Base-by-base conservation (phyloP, 805 yeast genomes). In the Kregervanrija fluxuum region DNA sequence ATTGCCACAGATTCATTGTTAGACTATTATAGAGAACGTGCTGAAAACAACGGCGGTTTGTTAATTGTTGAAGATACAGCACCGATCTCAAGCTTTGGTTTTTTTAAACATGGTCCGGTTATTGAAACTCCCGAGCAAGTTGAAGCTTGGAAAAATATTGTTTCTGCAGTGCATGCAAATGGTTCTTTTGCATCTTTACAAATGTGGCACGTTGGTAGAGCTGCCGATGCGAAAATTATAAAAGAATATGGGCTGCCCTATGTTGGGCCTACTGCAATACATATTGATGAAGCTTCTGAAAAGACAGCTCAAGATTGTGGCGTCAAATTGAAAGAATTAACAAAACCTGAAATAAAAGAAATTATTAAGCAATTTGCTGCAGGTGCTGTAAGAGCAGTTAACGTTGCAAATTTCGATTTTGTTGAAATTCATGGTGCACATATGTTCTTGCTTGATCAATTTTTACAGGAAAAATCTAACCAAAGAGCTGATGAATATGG, bases 21-120 rank as follows among this genome's bases (percentile, higher is more conserved):
- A 12, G 65, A 71, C 47, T 79, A 81, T 59, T 83, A 83, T 54
- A 66, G 56, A 28, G 77, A 78, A 52, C 68, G 86, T 52, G 71
- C 86, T 0, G 55, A 64, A 39, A 61, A 64, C 45, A 74, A 75
- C 13, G 88, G 88, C 13, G 72, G 85, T n/a, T 60, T 83, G 48
- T 49, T 81, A 31, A 72, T 79, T 51, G 64, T 82, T 8, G 89
- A 82, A 57, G 87, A 79, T 11, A 72, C 82, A 1, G 69, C 68
- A 52, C 69, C 70, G 11, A 62, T 77, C 11, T 54, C 63, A 1
- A 44, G 59, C 66, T 67, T 67, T 55, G 64, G 80, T 40, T 66
- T 74, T 16, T 68, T 65, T 47, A 59, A 57, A n/a, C 34, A 42
- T 22, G 73, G 65, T 2, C 81, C 84, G 17, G 79, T 79, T 52